Percentiles rank a stretch among this genome's conserved stretches.
Conservation (phyloP, 208 protist species). For the Leishmania arabica region DNA sequence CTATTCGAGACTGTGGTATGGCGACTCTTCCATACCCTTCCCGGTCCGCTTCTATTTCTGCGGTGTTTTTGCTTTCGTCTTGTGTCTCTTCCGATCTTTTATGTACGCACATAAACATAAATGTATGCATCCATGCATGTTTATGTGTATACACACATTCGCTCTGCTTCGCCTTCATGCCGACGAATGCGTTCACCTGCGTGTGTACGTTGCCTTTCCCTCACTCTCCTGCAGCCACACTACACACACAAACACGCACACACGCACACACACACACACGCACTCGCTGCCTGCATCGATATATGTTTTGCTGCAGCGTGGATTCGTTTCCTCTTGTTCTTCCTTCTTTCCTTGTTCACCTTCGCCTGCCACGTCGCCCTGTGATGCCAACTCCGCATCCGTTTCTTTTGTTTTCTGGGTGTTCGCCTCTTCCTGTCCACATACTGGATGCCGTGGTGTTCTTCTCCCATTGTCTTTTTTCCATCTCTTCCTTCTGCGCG, state of each 20-base stretch:
- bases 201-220: neutral
- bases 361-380: neutral
- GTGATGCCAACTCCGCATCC: neutral
- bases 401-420: neutral
- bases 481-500: slow-evolving; percentile 17
- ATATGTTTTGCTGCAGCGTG: neutral
- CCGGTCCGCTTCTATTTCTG: neutral
- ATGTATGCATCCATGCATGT: neutral
- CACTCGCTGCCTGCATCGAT: neutral
- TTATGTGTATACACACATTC: neutral
- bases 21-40: neutral
- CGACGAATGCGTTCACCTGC: neutral
- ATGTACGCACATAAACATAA: neutral
- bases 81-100: too few species aligned
- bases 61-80: neutral
- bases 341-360: neutral
- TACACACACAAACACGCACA: neutral
- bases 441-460: neutral
- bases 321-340: neutral
- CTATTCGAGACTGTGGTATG: neutral
- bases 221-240: neutral
- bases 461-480: neutral
- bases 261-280: neutral
- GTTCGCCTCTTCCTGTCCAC: neutral
- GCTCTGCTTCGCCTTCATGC: neutral